phyloP scores from a whole-genome alignment of 805 yeast genomes.

The Wickerhamomyces pijperi region DNA sequence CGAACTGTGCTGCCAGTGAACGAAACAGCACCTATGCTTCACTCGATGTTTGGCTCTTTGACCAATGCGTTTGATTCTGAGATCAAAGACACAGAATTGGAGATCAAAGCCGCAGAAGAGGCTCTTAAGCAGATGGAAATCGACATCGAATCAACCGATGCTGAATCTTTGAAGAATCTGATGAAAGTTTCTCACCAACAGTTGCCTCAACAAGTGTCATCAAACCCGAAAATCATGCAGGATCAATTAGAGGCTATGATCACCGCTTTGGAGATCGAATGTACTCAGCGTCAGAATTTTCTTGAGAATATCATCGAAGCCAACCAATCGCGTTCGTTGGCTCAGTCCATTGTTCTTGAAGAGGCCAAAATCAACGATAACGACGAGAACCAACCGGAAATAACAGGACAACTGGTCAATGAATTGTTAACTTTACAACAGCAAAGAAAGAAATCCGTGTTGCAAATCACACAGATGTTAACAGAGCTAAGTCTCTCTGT shows the following conservation, averaged over 20 bases:
- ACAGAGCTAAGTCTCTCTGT: constrained; percentile 35
- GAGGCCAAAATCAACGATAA: constrained; percentile 23
- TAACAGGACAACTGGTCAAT: too few relatives aligned
- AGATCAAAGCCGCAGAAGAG: constrained; percentile 34
- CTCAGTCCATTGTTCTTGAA: constrained; percentile 45
- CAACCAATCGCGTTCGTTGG: constrained; percentile 51
- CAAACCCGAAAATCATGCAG: too few relatives aligned
- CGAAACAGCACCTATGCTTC: constrained; percentile 19
- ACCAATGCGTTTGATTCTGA: constrained; percentile 45
- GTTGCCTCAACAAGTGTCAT: too few relatives aligned
- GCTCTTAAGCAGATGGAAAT: constrained; percentile 29
- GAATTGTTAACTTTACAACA: constrained; percentile 43
- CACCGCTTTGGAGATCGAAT: constrained; percentile 11
- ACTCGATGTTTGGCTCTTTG: constrained; percentile 30
- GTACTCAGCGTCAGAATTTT: too few relatives aligned
- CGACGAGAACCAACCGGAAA: background rate
- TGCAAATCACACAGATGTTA: constrained; percentile 36
- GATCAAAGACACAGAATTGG: constrained; percentile 42
- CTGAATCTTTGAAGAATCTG: too few relatives aligned
- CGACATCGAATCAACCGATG: constrained; percentile 27
- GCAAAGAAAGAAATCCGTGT: constrained; percentile 25
- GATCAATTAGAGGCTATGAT: constrained; percentile 20
- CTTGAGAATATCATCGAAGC: constrained; percentile 42
- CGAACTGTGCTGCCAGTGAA: constrained; percentile 7
- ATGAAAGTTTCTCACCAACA: too few relatives aligned